phyloP scores from a whole-genome alignment of 1,284 basidiomycete genomes.

The Cystobasidium sp. region DNA sequence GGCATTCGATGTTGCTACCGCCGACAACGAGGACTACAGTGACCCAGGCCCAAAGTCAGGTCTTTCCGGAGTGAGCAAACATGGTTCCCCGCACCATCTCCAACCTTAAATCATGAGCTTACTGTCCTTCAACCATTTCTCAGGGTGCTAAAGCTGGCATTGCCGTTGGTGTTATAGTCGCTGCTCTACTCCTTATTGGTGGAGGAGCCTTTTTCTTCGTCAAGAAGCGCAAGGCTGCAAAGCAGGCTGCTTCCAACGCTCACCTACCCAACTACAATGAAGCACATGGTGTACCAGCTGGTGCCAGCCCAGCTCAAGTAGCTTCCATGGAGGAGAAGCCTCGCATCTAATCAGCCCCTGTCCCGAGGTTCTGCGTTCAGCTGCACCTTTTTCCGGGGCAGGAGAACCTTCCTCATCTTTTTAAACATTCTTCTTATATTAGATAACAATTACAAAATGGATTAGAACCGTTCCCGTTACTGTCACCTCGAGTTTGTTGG shows the following conservation, averaged over 20 bases:
- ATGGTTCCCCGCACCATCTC: not conserved
- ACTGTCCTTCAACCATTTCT: not conserved
- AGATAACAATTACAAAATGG: too few relatives aligned
- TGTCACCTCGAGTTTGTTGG: too few relatives aligned
- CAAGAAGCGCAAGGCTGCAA: conserved; percentile 14
- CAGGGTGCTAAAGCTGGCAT: conserved; percentile 38
- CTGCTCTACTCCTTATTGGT: conserved; percentile 25
- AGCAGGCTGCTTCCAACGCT: conserved; percentile 5
- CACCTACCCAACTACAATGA: conserved; percentile 21
- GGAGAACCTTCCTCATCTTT: not conserved
- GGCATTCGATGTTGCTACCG: conserved; percentile 18
- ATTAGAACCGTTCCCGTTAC: too few relatives aligned
- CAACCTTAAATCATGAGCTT: not conserved
- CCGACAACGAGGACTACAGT: conserved; percentile 18
- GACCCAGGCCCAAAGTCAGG: conserved; percentile 26
- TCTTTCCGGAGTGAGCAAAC: conserved; percentile 21
- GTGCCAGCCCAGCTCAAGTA: not conserved
- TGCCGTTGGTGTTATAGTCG: conserved; percentile 25
- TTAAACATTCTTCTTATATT: not conserved
- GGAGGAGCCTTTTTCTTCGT: conserved; percentile 19
- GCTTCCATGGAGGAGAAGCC: conserved; percentile 27
- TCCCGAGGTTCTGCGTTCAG: not conserved
- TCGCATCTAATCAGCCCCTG: conserved; percentile 1
- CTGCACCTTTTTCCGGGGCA: too few relatives aligned
- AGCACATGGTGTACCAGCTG: conserved; percentile 5